Base-by-base conservation (phyloP, 441 rosid species). In the Jatropha multifida region DNA sequence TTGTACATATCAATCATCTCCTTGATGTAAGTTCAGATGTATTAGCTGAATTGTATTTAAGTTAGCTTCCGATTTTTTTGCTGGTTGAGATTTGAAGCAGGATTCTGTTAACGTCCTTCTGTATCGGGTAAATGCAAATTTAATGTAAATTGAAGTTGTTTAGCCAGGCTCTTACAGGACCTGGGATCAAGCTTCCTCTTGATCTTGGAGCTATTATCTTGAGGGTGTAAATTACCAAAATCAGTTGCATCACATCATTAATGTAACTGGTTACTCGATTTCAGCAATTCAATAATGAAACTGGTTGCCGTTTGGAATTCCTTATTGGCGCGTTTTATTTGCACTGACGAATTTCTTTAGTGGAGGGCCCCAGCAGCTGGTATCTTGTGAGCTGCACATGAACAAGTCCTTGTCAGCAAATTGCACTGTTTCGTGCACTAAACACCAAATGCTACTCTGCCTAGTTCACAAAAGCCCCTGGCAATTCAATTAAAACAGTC, bases 1-100 rank as follows among this genome's bases (percentile, higher is more conserved):
- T 75, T 77, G 82, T 79, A 81, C 75, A 82, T 79, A 74, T 76
- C 63, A 77, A 71, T 58, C 70, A 72, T 71, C 60, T 77, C 80
- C 79, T 77, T 72, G 72, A 74, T 71, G 74, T 68, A 65, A 62
- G 65, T 49, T 63, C 20, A 68, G n/a, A 6, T 68, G 23, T 60
- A 42, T 54, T 12, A 52, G 59, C 44, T 76, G 46, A 69, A 15
- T 44, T 65, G 54, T 42, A 23, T 61, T 64, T 18, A 81, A 76
- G 71, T 76, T 74, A 76, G 74, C 32, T 71, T 73, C 79, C 73
- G 18, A 23, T 38, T 15, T 32, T 62, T 71, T 71, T 74, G 56
- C 64, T 74, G 69, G 72, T 68, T 63, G 37, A 75, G 74, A 42
- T 68, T 58, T 63, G 48, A 68, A 66, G 58, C 64, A 66, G 71